Evolutionary conservation across 2,329 filamentous ascomycete species (phyloP).

Genomic region (Emergomyces pasteurianus): DNA sequence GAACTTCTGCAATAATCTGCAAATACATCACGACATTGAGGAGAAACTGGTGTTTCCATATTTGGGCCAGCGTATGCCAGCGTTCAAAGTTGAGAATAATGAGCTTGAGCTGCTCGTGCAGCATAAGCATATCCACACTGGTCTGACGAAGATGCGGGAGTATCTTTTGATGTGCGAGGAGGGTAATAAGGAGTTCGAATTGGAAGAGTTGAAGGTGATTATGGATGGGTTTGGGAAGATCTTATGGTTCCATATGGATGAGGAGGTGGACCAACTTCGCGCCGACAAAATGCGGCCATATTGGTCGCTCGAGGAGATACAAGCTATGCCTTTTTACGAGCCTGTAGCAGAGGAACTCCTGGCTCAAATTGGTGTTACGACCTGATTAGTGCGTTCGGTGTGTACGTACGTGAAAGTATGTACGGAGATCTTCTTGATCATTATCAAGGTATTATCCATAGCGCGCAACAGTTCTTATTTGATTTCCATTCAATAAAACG

Average conservation of each 20-base stretch:
- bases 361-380: too few species aligned
- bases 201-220: conserved; percentile 51
- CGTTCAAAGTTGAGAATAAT: conserved; percentile 44
- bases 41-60: conserved; percentile 70
- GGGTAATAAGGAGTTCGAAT: conserved; percentile 49
- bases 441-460: not conserved
- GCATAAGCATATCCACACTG: conserved; percentile 67
- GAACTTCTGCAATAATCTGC: conserved; percentile 59
- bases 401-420: not conserved
- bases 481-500: not conserved
- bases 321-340: conserved; percentile 51
- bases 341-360: too few species aligned
- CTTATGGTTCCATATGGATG: conserved; percentile 70
- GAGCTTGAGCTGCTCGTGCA: conserved; percentile 58
- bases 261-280: conserved; percentile 65
- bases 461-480: not conserved
- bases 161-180: conserved; percentile 53
- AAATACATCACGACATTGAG: conserved; percentile 70
- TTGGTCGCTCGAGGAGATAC: conserved; percentile 68
- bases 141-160: conserved; percentile 50
- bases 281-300: conserved; percentile 82
- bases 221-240: conserved; percentile 71
- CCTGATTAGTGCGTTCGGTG: not conserved
- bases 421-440: too few species aligned
- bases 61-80: conserved; percentile 65